Percentiles rank a stretch among this genome's conserved stretches.
Conservation (phyloP, 352 stramenopile species). For the Phytopythium mirpurense region DNA sequence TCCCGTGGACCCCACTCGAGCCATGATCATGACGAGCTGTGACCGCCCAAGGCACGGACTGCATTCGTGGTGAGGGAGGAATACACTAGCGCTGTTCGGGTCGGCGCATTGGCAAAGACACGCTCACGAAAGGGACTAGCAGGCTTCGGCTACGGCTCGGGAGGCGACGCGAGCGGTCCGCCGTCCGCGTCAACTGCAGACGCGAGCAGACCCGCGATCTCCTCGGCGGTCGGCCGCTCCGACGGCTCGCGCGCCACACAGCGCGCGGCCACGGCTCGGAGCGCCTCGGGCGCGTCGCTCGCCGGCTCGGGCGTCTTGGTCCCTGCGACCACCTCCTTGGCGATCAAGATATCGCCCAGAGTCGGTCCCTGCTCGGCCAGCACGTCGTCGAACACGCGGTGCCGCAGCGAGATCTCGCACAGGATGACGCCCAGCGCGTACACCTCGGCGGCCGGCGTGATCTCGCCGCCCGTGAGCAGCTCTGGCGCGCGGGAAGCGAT, state of each 20-base stretch:
- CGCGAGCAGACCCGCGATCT: conserved; percentile 13
- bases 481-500: conserved; percentile 54
- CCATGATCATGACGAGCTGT: background rate
- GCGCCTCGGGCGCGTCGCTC: conserved; percentile 37
- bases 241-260: conserved; percentile 50
- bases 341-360: conserved; percentile 61
- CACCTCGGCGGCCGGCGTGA: conserved; percentile 51
- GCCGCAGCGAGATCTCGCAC: conserved; percentile 55
- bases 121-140: too few species aligned
- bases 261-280: conserved; percentile 28
- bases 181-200: too few species aligned
- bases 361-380: conserved; percentile 39
- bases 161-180: too few species aligned
- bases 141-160: too few species aligned
- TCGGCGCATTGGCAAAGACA: too few species aligned
- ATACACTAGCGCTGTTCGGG: too few species aligned
- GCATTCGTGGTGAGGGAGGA: too few species aligned
- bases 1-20: conserved; percentile 35
- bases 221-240: conserved; percentile 29
- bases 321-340: conserved; percentile 37
- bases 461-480: conserved; percentile 36
- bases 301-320: conserved; percentile 34
- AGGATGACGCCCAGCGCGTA: conserved; percentile 73
- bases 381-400: conserved; percentile 40
- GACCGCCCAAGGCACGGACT: too few species aligned